A percentile compares a stretch with the other conserved stretches of the same genome.
These are phyloP conservation scores for Cadophora sp. DNA, from an alignment of 2,329 filamentous ascomycete genomes.

Conservation along the genomic window DNA sequence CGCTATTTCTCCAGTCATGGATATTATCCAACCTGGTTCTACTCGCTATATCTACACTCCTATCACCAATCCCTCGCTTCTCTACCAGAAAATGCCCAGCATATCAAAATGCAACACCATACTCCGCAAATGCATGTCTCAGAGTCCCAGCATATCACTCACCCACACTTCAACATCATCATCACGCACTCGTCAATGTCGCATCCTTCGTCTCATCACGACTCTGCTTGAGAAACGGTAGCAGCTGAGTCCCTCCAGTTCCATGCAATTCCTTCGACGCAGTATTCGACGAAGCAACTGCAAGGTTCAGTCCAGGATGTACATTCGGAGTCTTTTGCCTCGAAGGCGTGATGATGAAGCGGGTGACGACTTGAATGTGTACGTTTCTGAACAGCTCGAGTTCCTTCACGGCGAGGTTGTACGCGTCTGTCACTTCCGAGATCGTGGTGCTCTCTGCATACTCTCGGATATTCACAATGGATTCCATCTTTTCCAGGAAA, in stretches of 20 bases:
- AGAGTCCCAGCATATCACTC: background rate
- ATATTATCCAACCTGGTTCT: background rate
- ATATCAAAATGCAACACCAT: conserved; percentile 1
- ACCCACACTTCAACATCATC: background rate
- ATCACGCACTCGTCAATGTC: conserved; percentile 17
- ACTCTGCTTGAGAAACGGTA: conserved; percentile 89
- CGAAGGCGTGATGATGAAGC: conserved; percentile 88
- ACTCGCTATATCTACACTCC: background rate
- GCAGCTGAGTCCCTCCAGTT: conserved; percentile 85
- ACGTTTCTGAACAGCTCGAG: conserved; percentile 80
- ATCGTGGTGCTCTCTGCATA: conserved; percentile 60
- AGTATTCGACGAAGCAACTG: conserved; percentile 40
- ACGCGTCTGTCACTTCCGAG: conserved; percentile 63
- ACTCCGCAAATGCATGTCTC: background rate
- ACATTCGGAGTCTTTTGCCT: conserved; percentile 46
- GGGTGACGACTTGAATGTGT: conserved; percentile 87
- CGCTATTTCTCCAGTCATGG: background rate
- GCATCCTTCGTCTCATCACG: conserved; percentile 77
- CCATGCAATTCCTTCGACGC: conserved; percentile 63
- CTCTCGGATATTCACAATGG: conserved; percentile 75
- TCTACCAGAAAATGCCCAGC: conserved; percentile 12
- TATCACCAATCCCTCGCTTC: background rate
- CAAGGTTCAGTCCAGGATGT: conserved; percentile 50
- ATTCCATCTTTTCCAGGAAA: conserved; percentile 75
- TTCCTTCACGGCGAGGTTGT: conserved; percentile 76